Conservation (phyloP, 495 filamentous ascomycete genomes). For the Evernia prunastri region DNA sequence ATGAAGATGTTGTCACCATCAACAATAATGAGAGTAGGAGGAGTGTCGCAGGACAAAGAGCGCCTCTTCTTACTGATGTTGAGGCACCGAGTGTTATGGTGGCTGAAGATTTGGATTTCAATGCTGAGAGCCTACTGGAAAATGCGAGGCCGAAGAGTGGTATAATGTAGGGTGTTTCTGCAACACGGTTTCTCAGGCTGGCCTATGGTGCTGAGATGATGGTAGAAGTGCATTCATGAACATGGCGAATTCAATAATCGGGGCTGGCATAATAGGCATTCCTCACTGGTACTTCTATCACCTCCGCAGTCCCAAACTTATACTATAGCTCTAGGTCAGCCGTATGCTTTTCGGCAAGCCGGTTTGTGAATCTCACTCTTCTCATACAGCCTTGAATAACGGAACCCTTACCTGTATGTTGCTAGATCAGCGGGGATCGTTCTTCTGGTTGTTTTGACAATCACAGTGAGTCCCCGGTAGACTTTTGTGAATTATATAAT, state of each 20-base stretch:
- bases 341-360: conserved; percentile 88
- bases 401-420: not conserved
- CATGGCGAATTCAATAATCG: conserved; percentile 98
- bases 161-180: conserved; percentile 33
- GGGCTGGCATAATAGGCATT: conserved; percentile 83
- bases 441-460: conserved; percentile 69
- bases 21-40: conserved; percentile 29
- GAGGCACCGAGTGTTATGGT: conserved; percentile 82
- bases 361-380: conserved; percentile 54
- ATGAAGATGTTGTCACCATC: conserved; percentile 45
- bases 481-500: not conserved
- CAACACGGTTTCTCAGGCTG: too few relatives aligned
- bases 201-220: not conserved
- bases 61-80: conserved; percentile 77
- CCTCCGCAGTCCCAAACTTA: conserved; percentile 4
- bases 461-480: conserved; percentile 46
- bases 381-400: not conserved
- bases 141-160: conserved; percentile 58
- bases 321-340: conserved; percentile 50
- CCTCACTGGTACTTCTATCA: not conserved
- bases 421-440: conserved; percentile 49
- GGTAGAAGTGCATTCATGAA: conserved; percentile 79
- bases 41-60: conserved; percentile 42
- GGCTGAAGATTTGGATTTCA: conserved; percentile 47
- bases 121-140: conserved; percentile 55